Evolutionary conservation across 2,329 filamentous ascomycete species (phyloP).

Genomic region (Truncatella angustata): DNA sequence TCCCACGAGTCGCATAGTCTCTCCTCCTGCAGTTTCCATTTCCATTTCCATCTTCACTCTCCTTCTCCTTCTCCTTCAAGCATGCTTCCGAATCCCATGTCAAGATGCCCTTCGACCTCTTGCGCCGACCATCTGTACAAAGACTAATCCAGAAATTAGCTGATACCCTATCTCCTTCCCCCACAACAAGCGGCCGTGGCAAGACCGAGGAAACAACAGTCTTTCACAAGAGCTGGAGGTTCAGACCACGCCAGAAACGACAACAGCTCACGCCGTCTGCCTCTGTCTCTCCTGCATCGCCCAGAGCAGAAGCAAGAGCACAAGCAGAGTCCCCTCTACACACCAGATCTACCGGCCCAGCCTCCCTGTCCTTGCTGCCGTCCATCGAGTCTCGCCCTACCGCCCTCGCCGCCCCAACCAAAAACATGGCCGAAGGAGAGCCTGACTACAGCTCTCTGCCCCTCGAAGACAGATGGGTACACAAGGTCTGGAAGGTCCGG

Average conservation of each 20-base stretch:
- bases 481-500: constrained; percentile 97
- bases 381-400: not conserved
- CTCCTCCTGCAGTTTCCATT: not conserved
- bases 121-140: constrained; percentile 10
- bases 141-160: constrained; percentile 14
- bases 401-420: constrained; percentile 11
- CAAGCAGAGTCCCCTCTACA: not conserved
- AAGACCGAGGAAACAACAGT: not conserved
- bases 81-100: not conserved
- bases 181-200: not conserved
- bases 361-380: not conserved
- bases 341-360: not conserved
- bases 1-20: not conserved
- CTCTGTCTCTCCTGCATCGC: not conserved
- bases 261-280: constrained; percentile 3
- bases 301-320: too few relatives aligned
- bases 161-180: constrained; percentile 8
- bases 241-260: not conserved
- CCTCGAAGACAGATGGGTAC: constrained; percentile 74
- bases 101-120: constrained; percentile 13
- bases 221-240: constrained; percentile 6
- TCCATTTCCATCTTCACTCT: too few relatives aligned
- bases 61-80: not conserved
- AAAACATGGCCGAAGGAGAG: constrained; percentile 74
- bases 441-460: constrained; percentile 81